Evolutionary conservation across 163 green algal species (phyloP), one percentile per base, ranked within the genome.

Genomic region (Chloromonas sp.): DNA sequence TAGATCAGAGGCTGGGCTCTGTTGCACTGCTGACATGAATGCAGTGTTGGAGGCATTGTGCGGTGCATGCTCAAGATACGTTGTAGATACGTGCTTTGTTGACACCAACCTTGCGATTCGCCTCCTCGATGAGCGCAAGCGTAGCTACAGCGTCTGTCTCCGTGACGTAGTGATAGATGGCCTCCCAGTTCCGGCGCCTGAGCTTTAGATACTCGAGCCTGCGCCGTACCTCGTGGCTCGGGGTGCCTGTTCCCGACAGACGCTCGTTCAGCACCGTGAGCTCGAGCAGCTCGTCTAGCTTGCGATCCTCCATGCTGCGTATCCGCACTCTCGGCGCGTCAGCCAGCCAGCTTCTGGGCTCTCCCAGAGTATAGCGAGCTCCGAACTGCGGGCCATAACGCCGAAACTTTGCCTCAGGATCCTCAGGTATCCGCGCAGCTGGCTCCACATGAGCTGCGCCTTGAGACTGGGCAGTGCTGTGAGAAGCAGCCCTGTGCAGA

Each of bases 251-350:
- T 14, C 92, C 93, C 11, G 88, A 84, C 1, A 98, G 88, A 57
- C 94, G 89, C 83, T 95, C 95, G 79, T 98, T 98, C 0, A 98
- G 84, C 15, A 97, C 93, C 0, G 94, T 91, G 1, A 98, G 87
- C 70, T 98, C 95, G 11, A 93, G 60, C 58, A 98, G 88, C 83
- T 95, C 92, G 60, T 95, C 89, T 71, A 87, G 82, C 78, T 92
- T 87, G 0, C 94, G 87, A 66, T 93, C 89, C 5, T 87, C 83
- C 0, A 87, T 82, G 0, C 85, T 92, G 62, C 92, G 89, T 60
- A 95, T 86, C 0, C 94, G 88, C 59, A 97, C 89, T 62, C 90
- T 89, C 0, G 94, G 94, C 57, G 89, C 94, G 59, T 80, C 81
- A 0, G 91, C 82, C 1, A 97, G 76, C 85, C 92, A 91, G 11